Conservation (phyloP, 306 rosid species). For the Betula pendula region DNA sequence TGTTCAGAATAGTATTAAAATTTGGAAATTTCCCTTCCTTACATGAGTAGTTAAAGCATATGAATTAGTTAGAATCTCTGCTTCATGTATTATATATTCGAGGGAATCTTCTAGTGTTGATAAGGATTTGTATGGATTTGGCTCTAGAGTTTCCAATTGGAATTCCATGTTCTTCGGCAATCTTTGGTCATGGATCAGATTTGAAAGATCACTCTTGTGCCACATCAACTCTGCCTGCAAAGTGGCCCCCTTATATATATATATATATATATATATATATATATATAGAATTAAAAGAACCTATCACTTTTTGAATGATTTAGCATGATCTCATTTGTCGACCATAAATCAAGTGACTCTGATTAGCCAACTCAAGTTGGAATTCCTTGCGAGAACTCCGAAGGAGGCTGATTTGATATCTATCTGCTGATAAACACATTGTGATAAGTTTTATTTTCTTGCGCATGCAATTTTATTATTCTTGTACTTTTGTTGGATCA, state of each 20-base stretch:
- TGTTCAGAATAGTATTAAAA: background rate
- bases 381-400: background rate
- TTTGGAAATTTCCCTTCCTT: background rate
- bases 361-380: background rate
- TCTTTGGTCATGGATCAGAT: too few relatives aligned
- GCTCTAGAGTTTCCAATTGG: background rate
- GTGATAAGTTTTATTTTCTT: background rate
- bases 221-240: background rate
- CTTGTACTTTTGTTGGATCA: conserved; percentile 27
- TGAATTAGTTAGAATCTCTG: background rate
- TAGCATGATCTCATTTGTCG: background rate
- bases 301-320: background rate
- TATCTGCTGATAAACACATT: background rate
- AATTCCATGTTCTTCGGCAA: background rate
- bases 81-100: background rate
- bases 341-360: background rate
- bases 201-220: background rate
- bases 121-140: background rate
- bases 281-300: too few relatives aligned
- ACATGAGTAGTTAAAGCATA: background rate
- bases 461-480: background rate
- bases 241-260: too few relatives aligned
- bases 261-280: too few relatives aligned
- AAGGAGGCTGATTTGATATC: background rate
- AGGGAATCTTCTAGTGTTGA: background rate